Percentiles rank a stretch among this genome's conserved stretches.
Evolutionary conservation across 192 early-diverging fungal species (phyloP).

Genomic region (Pecoramyces ruminantium): DNA sequence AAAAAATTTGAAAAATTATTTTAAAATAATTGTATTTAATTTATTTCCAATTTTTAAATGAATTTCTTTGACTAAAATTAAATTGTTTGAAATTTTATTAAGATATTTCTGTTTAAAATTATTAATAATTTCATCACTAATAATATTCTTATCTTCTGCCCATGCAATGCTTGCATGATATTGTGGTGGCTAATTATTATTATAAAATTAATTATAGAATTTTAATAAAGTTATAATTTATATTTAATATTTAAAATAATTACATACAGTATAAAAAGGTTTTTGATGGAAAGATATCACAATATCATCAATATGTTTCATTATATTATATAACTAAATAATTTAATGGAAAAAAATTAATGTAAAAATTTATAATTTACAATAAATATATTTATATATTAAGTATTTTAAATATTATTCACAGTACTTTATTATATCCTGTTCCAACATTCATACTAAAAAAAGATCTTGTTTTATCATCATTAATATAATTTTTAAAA

Average conservation of each 20-base stretch:
- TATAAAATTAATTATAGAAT: background rate
- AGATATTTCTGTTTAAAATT: background rate
- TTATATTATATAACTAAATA: background rate
- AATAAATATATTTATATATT: no score
- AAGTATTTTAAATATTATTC: no score
- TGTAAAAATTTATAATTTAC: no score
- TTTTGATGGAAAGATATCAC: background rate
- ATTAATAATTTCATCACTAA: background rate
- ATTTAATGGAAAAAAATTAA: no score
- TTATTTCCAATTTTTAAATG: background rate
- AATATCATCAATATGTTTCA: background rate
- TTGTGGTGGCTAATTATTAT: background rate
- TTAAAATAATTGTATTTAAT: background rate
- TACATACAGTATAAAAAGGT: background rate
- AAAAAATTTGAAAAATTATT: no score
- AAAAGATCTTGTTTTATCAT: background rate
- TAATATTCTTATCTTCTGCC: background rate
- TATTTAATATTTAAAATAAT: no score
- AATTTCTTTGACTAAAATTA: background rate
- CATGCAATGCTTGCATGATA: background rate
- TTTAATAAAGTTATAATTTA: no score
- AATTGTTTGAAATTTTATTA: background rate
- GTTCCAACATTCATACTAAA: background rate
- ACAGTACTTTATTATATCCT: background rate
- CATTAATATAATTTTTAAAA: background rate